Percentiles rank a stretch among this genome's conserved stretches.
Evolutionary conservation across 2,329 filamentous ascomycete species (phyloP).

Genomic region (Trichoderma aggressivum): DNA sequence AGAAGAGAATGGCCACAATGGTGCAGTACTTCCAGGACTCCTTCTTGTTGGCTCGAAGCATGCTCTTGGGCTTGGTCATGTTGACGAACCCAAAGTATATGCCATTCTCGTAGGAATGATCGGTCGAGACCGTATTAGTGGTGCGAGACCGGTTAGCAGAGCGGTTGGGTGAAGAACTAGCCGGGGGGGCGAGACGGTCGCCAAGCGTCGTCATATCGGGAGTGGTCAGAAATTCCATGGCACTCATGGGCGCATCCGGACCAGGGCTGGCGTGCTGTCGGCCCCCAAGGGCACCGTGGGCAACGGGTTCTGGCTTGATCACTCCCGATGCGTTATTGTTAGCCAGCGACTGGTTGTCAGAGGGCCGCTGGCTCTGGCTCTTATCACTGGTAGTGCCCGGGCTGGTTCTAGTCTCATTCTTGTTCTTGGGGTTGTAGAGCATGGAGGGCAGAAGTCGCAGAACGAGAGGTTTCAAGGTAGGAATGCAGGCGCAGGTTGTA

Average conservation of each 20-base stretch:
- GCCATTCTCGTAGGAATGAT: constrained; percentile 39
- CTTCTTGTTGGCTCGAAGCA: constrained; percentile 59
- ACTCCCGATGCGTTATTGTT: constrained; percentile 22
- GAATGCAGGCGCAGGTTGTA: constrained; percentile 89
- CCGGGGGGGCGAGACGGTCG: neutral
- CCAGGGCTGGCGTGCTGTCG: neutral
- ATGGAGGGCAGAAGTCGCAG: constrained; percentile 59
- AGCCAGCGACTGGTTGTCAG: constrained; percentile 29
- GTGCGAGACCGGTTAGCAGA: constrained; percentile 25
- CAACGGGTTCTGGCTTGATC: constrained; percentile 26
- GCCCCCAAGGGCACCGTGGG: constrained; percentile 2
- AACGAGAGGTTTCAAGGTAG: constrained; percentile 82
- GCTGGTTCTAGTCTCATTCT: constrained; percentile 30
- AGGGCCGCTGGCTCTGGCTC: constrained; percentile 30
- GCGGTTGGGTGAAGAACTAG: neutral
- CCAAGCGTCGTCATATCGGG: constrained; percentile 32
- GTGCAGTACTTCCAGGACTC: constrained; percentile 71
- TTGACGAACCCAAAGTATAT: constrained; percentile 77
- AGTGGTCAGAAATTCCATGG: constrained; percentile 47
- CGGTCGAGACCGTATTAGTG: constrained; percentile 36
- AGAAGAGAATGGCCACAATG: constrained; percentile 76
- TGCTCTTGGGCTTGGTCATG: constrained; percentile 64
- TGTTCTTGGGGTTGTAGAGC: constrained; percentile 48
- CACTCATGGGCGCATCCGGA: constrained; percentile 23
- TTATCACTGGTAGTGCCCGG: constrained; percentile 30